Base-by-base conservation (phyloP, 176 grass and related monocot species). In the Juncus effusus region DNA sequence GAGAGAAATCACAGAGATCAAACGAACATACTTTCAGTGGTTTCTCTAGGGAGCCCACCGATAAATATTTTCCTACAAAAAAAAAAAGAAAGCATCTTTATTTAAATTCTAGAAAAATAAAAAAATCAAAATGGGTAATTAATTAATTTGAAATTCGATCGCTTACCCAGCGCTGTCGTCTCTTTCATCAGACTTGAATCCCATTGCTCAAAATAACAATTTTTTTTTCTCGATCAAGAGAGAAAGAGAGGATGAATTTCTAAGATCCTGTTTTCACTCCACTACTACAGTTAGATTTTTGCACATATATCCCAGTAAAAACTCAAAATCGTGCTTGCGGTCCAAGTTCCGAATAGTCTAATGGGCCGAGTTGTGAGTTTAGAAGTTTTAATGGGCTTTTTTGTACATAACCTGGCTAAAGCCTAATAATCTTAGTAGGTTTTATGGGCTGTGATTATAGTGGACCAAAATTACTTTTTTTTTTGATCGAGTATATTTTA, bases 11-110 rank as follows among this genome's bases (percentile, higher is more conserved):
- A 45, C 36, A 5, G 52, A n/a, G 70, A 39, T 65, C 10, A 74
- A 67, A 10, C 4, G 40, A 36, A 55, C 16, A 4, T 78, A 97
- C 94, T 76, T 16, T 80, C 74, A 7, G 70, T 86, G 37, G 85
- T 86, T 59, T 89, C 82, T 59, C 83, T 84, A 16, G 88, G 74
- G 11, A 97, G 85, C 12, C 94, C 94, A 3, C 94, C 94, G 61
- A 97, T 74, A 73, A 97, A 97, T 52, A 92, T 97, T 69, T 97
- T 97, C 63, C 94, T 97, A 83, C 56, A 13, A 52, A 52, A 11
- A 59, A 74, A 79, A 37, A 6, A 14, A 77, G 54, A 55, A 39
- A 12, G 16, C 56, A 63, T 14, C 9, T 15, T 28, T 28, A 28
- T 49, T 54, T 54, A 40, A 35, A 16, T 37, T 2, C 4, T 62